Base-by-base conservation (phyloP, 73 alveolate species). In the Paramecium primaurelia region DNA sequence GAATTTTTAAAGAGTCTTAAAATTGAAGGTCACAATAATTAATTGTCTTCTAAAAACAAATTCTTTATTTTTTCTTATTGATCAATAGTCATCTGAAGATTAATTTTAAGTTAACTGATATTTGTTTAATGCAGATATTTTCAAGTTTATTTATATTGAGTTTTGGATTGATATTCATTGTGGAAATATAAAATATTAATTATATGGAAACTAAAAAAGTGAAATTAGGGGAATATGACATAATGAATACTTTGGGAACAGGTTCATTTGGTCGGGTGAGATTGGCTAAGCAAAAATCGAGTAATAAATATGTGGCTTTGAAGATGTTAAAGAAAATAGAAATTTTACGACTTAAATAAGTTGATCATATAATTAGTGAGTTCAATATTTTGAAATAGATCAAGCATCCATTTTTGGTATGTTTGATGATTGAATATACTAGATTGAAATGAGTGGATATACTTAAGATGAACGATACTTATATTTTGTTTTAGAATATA, bases 291-390 rank as follows among this genome's bases (percentile, higher is more conserved):
- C 36, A 73, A 44, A 73, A 73, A 40, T 73, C 64, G 25, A 64
- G 12, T 64, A 32, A 28, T 6, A 75, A 75, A 75, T 75, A 38
- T 75, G 88, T 93, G 93, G 99, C 99, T 20, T 92, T 98, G 59
- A 98, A 98, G 94, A 95, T 97, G 90, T 96, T 97, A 64, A 96
- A 96, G 97, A 98, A 98, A 92, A 94, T 97, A 22, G 98, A 94
- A 92, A 96, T 98, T 58, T 93, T 98, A 25, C 77, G 98, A 71
- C 95, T 96, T 59, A 97, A 97, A 59, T 98, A 98, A 32, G 93
- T 92, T 28, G 69, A 89, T 25, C 93, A 86, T 37, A 69, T 92
- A 68, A 84, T 59, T 28, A 59, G 42, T 69, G 96, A 92, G 77
- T 88, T 88, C 38, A 47, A 64, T 30, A 73, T 88, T 9, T 34